Evolutionary conservation across 1,139 yeast species (phyloP), one percentile per base, ranked within the genome.

Genomic region (Taphrina populina): DNA sequence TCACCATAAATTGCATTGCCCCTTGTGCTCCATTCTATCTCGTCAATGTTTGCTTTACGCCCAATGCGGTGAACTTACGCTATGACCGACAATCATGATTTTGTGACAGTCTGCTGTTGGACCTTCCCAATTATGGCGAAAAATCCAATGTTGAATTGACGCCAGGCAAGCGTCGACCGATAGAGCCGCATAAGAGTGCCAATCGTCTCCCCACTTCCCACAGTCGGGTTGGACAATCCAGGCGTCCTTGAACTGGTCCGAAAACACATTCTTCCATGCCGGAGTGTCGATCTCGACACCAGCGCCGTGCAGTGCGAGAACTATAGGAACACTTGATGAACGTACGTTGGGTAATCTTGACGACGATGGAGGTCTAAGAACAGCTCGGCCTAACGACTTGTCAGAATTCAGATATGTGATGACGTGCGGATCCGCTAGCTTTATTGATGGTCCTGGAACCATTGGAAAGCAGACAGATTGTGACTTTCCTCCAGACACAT

Each of bases 1-100:
- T 29, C 10, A 33, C 24, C 19, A 33, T 26, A 24, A 44, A 44
- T 21, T 44, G 51, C 51, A 44, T 44, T 10, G 51, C 51, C 13
- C 51, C 51, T 44, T 44, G 51, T 2, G 30, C 51, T 3, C 51
- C 51, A 24, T 44, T 44, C 39, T 34, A 33, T 10, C n/a, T n/a
- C 8, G 24, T 19, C 41, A 36, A 7, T 36, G 8, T 10, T 15
- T 13, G 10, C 30, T 27, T 27, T 27, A 13, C 7, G 7, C 10
- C 36, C 15, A 33, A 15, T 7, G 10, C 36, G 36, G 6, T 13
- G 8, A 10, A 5, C 41, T 36, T 19, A 36, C 41, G 19, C 41
- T 36, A 23, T 44, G 51, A 8, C 51, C 51, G 8, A 44, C 13
- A 10, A 44, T 26, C 30, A 44, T 8, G 17, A 44, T 34, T 20